These are phyloP conservation scores for Neofusicoccum sp. DNA, from an alignment of 2,329 filamentous ascomycete species.

Conservation along the genomic window DNA sequence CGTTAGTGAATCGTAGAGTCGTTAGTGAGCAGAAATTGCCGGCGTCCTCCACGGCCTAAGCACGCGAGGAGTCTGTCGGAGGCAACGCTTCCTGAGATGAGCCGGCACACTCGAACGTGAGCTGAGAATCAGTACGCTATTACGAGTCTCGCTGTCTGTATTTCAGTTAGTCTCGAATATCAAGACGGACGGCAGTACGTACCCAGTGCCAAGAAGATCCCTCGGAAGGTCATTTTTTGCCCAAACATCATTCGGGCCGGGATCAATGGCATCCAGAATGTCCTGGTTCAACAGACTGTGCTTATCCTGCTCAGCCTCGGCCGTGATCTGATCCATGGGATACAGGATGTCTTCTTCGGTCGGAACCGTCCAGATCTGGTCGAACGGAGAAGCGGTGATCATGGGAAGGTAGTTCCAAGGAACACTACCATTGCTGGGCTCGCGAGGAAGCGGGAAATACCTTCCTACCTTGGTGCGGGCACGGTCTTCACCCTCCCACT, in stretches of 20 bases:
- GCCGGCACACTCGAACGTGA: too few relatives aligned
- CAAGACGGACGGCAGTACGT: neutral
- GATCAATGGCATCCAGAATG: slow-evolving; percentile 20
- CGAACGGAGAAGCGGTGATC: slow-evolving; percentile 39
- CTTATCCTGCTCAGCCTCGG: slow-evolving; percentile 16
- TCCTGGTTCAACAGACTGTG: slow-evolving; percentile 18
- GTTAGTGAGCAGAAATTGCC: neutral
- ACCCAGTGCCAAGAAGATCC: neutral
- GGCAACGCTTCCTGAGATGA: too few relatives aligned
- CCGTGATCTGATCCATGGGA: slow-evolving; percentile 33
- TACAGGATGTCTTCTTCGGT: slow-evolving; percentile 38
- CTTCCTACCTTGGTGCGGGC: slow-evolving; percentile 44
- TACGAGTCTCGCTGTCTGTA: neutral
- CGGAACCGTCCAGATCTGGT: slow-evolving; percentile 37
- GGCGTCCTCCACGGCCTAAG: too few relatives aligned
- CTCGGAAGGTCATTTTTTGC: neutral
- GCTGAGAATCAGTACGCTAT: neutral
- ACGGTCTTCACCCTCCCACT: slow-evolving; percentile 49
- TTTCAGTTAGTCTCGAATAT: neutral
- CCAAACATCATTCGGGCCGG: slow-evolving; percentile 7
- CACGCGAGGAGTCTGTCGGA: too few relatives aligned
- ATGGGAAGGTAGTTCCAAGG: slow-evolving; percentile 42
- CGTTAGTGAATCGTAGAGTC: neutral
- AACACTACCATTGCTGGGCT: slow-evolving; percentile 39
- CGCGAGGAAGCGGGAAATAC: slow-evolving; percentile 44